A percentile compares a stretch with the other conserved stretches of the same genome.
Evolutionary conservation across 495 filamentous ascomycete genomes (phyloP).

Genomic region (Monascus purpureus): DNA sequence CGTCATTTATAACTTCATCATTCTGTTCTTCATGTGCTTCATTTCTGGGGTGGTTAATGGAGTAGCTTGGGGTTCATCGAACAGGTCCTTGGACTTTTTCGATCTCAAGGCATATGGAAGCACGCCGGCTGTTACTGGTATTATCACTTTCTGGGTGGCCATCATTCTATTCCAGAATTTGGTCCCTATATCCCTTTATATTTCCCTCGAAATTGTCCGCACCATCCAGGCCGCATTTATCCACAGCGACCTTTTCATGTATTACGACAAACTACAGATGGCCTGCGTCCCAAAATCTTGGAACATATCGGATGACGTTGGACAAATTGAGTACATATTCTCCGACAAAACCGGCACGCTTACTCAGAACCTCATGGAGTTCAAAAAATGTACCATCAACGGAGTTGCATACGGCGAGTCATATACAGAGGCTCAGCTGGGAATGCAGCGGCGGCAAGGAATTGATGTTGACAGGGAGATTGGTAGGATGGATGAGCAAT

Average conservation of each 20-base stretch:
- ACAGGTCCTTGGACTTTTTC: slow-evolving; percentile 69
- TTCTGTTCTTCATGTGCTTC: slow-evolving; percentile 84
- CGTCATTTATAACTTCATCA: slow-evolving; percentile 90
- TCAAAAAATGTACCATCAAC: slow-evolving; percentile 95
- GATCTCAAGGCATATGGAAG: slow-evolving; percentile 78
- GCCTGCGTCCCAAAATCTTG: slow-evolving; percentile 95
- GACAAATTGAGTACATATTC: slow-evolving; percentile 99
- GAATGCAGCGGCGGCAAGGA: slow-evolving; percentile 84
- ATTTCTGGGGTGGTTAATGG: slow-evolving; percentile 77
- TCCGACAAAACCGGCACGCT: slow-evolving; percentile 98
- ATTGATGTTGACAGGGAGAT: slow-evolving; percentile 72
- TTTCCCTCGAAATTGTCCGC: slow-evolving; percentile 90
- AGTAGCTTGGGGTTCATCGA: slow-evolving; percentile 55
- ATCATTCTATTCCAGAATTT: slow-evolving; percentile 96
- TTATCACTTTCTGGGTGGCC: slow-evolving; percentile 92
- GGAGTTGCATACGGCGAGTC: slow-evolving; percentile 92
- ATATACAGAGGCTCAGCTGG: slow-evolving; percentile 90
- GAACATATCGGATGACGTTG: slow-evolving; percentile 98
- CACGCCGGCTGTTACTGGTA: slow-evolving; percentile 63
- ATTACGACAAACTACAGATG: slow-evolving; percentile 85
- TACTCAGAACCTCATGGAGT: slow-evolving; percentile 99
- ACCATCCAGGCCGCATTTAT: slow-evolving; percentile 94
- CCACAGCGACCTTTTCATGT: slow-evolving; percentile 90
- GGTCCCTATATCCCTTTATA: slow-evolving; percentile 96
- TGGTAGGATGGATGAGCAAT: slow-evolving; percentile 58